Evolutionary conservation across 306 rosid genomes (phyloP).

Genomic region (Casuarina glauca): DNA sequence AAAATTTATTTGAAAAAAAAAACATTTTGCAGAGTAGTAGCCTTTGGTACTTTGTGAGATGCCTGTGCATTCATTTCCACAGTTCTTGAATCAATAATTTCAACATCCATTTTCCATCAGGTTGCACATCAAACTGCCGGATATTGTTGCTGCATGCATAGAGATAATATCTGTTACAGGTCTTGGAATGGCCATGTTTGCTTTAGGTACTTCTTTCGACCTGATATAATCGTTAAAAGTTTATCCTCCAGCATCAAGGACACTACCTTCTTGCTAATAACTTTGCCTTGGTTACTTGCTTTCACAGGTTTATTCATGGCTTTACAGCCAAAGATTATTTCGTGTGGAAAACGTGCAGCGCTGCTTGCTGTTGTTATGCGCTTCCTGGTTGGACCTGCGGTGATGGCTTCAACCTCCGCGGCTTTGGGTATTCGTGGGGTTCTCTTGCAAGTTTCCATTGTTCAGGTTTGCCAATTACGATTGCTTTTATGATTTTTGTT

Average conservation of each 20-base stretch:
- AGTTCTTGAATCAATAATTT: background rate
- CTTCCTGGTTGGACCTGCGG: conserved; percentile 27
- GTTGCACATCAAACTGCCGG: conserved; percentile 23
- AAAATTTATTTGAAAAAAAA: background rate
- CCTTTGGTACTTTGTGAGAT: background rate
- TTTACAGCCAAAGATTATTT: conserved; percentile 23
- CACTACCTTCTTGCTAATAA: background rate
- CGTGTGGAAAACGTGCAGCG: conserved; percentile 2
- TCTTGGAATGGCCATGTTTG: conserved; percentile 28
- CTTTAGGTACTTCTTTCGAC: conserved; percentile 22
- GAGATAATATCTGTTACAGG: conserved; percentile 28
- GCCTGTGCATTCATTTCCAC: conserved; percentile 4
- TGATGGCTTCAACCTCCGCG: conserved; percentile 30
- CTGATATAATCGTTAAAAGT: background rate
- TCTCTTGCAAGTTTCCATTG: conserved; percentile 19
- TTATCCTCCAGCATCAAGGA: background rate
- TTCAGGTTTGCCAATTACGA: conserved; percentile 23
- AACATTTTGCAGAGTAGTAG: background rate
- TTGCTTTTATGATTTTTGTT: no score
- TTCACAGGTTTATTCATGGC: conserved; percentile 31
- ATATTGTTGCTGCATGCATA: conserved; percentile 7
- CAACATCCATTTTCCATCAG: conserved; percentile 2
- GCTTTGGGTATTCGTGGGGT: conserved; percentile 29
- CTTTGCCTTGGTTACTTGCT: background rate
- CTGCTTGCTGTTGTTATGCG: conserved; percentile 10